Base-by-base conservation (phyloP, 148 eudicot genomes). In the Rhododendron simsii region DNA sequence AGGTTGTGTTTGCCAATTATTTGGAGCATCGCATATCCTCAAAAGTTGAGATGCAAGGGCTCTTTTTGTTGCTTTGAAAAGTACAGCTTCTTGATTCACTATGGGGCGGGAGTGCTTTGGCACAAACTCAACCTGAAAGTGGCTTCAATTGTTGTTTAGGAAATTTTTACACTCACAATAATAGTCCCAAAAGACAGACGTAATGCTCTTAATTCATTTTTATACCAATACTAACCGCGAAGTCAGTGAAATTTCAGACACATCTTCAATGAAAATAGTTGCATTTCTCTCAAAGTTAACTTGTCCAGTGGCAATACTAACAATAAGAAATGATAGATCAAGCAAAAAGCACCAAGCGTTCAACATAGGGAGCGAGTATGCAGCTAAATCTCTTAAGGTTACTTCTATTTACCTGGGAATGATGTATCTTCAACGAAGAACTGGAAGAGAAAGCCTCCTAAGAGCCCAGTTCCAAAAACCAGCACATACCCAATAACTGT, bases 401-500 rank as follows among this genome's bases (percentile, higher is more conserved):
- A 80, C 26, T 76, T 83, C 20, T 78, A 88, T 93, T 93, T 91
- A 96, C 99, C 91, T 87, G 98, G 95, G 85, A 95, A 96, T 88
- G 99, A 90, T 67, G 92, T 33, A 88, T 96, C 98, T 88, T 94
- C 85, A 67, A 95, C 75, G 81, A 94, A 97, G 90, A 86, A 89
- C 82, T 89, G 92, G 89, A 97, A 97, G 65, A 97, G 93, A 86
- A 94, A 94, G 74, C 87, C 93, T 78, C 98, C 98, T 84, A 95
- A 69, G 47, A 95, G 91, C 69, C 96, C 98, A 86, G 92, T 87
- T 86, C 96, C 99, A 84, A 97, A 95, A 3, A 93, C 93, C 77
- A 94, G 51, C 21, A 95, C 83, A 80, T 92, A 94, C 39, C 98
- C 98, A 37, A 94, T 90, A 89, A 95, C 98, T 97, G 96, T 51